Evolutionary conservation across 1,284 basidiomycete genomes (phyloP).

Genomic region (Butyriboletus appendiculatus): DNA sequence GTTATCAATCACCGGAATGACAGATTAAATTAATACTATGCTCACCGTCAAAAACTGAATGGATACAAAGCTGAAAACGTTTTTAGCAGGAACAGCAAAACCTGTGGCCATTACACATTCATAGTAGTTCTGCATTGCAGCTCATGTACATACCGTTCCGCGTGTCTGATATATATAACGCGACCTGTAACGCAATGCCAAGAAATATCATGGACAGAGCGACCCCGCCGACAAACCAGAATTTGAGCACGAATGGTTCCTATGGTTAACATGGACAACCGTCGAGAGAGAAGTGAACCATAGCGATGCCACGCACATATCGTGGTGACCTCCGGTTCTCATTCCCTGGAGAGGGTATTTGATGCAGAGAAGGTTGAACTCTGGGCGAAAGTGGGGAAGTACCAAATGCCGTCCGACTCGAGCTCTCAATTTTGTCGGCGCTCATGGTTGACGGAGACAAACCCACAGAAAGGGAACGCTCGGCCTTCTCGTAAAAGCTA

Average conservation of each 20-base stretch:
- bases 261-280: conserved; percentile 22
- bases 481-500: background rate
- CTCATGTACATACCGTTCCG: conserved; percentile 41
- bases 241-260: conserved; percentile 47
- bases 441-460: conserved; percentile 16
- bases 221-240: conserved; percentile 43
- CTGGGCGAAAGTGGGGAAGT: conserved; percentile 17
- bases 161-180: conserved; percentile 40
- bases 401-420: background rate
- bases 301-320: conserved; percentile 40
- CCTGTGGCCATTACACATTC: conserved; percentile 38
- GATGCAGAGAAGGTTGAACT: conserved; percentile 45
- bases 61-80: conserved; percentile 50
- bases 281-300: background rate
- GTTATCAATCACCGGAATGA: background rate
- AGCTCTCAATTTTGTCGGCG: background rate
- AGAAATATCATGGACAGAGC: conserved; percentile 46
- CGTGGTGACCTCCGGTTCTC: conserved; percentile 37
- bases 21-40: conserved; percentile 2
- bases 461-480: background rate
- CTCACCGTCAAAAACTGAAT: conserved; percentile 57
- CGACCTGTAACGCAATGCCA: conserved; percentile 53
- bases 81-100: conserved; percentile 50
- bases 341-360: conserved; percentile 45
- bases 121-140: background rate